Percentiles rank a stretch among this genome's conserved stretches.
Evolutionary conservation across 2,329 filamentous ascomycete genomes (phyloP).

Genomic region (Graphiopsis chlorocephala): DNA sequence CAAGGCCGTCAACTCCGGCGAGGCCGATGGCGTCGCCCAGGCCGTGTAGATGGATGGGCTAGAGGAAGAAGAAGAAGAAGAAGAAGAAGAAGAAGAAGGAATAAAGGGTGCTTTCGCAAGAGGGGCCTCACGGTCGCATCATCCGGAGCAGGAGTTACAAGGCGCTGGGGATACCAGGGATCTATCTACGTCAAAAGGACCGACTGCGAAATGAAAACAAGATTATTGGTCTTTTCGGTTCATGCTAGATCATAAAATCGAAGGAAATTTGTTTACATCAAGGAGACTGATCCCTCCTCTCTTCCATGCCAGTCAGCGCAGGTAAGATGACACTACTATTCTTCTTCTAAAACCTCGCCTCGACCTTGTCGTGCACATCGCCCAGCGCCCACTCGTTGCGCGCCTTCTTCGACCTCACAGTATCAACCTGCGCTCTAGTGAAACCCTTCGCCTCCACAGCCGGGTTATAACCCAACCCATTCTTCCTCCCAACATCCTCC

Average conservation of each 20-base stretch:
- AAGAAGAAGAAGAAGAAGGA: neutral
- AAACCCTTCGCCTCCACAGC: constrained; percentile 87
- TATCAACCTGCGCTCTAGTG: constrained; percentile 69
- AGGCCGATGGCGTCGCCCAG: constrained; percentile 62
- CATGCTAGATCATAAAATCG: neutral
- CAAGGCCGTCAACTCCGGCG: constrained; percentile 79
- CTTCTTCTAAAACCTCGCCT: constrained; percentile 57
- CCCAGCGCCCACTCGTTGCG: constrained; percentile 71
- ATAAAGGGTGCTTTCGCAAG: neutral
- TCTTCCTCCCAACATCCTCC: constrained; percentile 63
- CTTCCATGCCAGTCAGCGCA: neutral
- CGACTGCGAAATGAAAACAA: neutral
- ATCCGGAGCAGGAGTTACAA: neutral
- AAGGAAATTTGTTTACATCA: neutral
- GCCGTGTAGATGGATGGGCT: constrained; percentile 24
- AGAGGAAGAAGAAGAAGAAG: neutral
- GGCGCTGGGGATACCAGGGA: neutral
- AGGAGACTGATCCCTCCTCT: neutral
- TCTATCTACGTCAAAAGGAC: neutral
- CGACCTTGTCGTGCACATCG: constrained; percentile 71
- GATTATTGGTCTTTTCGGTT: neutral
- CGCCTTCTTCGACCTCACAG: constrained; percentile 67
- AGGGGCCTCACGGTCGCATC: neutral
- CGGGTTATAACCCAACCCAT: constrained; percentile 82
- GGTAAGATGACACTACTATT: neutral